Percentiles rank a stretch among this genome's conserved stretches.
Evolutionary conservation across 768 basidiomycete genomes (phyloP).

Genomic region (Dioszegia crocea): DNA sequence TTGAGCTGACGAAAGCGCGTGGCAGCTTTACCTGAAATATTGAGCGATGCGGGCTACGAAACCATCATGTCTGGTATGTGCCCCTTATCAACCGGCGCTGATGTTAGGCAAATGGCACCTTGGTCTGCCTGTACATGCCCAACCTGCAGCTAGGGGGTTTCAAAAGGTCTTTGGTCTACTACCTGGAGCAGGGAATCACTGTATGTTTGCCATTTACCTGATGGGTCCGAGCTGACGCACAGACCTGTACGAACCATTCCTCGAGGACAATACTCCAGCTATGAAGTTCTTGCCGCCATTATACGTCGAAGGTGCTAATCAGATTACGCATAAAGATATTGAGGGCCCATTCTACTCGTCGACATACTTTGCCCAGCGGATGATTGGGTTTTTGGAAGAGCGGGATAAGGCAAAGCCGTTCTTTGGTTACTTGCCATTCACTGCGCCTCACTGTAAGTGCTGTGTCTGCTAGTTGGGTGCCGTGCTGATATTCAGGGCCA

Average conservation of each 20-base stretch:
- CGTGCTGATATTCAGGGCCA: constrained; percentile 23
- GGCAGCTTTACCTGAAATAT: constrained; percentile 41
- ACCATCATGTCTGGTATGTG: constrained; percentile 21
- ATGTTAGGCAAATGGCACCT: constrained; percentile 43
- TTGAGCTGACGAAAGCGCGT: constrained; percentile 11
- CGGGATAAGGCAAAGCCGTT: constrained; percentile 35
- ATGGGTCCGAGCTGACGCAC: background rate
- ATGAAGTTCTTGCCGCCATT: constrained; percentile 34
- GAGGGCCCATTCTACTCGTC: constrained; percentile 35
- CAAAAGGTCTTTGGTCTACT: constrained; percentile 36
- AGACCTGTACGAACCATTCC: constrained; percentile 31
- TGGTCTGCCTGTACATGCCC: constrained; percentile 33
- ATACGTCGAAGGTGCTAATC: constrained; percentile 29
- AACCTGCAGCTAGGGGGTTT: constrained; percentile 31
- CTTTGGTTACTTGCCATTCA: constrained; percentile 45
- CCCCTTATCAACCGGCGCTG: background rate
- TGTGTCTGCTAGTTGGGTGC: background rate
- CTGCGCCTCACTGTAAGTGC: constrained; percentile 43
- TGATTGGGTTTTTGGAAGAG: constrained; percentile 21
- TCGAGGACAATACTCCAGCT: constrained; percentile 28
- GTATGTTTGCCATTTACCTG: constrained; percentile 14
- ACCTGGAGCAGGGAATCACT: constrained; percentile 38
- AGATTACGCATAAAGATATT: constrained; percentile 33
- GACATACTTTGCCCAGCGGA: constrained; percentile 25
- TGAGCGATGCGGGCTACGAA: constrained; percentile 42